Evolutionary conservation across 257 asterid genomes (phyloP).

Genomic region (Nicotiana noctiflora): DNA sequence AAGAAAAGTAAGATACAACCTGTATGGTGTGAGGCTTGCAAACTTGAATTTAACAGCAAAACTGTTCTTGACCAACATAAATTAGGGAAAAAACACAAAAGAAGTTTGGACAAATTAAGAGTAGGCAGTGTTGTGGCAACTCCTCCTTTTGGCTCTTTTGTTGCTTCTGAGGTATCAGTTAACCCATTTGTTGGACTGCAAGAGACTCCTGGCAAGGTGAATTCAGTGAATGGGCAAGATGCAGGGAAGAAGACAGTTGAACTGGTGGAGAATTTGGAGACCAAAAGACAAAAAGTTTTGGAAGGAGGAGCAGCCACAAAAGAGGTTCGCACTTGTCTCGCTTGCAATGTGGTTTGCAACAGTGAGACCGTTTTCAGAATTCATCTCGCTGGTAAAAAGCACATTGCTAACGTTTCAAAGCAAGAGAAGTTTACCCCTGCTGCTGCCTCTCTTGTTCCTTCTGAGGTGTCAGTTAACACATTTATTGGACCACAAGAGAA

Average conservation of each 20-base stretch:
- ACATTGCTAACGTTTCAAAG: slow-evolving; percentile 46
- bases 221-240: slow-evolving; percentile 18
- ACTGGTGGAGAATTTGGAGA: slow-evolving; percentile 41
- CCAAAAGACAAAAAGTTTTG: slow-evolving; percentile 48
- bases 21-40: slow-evolving; percentile 66
- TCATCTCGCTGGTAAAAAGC: slow-evolving; percentile 70
- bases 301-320: slow-evolving; percentile 60
- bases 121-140: slow-evolving; percentile 6
- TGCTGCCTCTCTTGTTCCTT: slow-evolving; percentile 8
- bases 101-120: slow-evolving; percentile 40
- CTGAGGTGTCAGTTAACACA: slow-evolving; percentile 10
- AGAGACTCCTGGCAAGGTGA: slow-evolving; percentile 34
- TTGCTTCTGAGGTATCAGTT: not conserved
- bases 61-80: slow-evolving; percentile 54
- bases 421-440: slow-evolving; percentile 7
- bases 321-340: slow-evolving; percentile 37
- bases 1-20: slow-evolving; percentile 51
- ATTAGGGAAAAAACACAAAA: slow-evolving; percentile 61
- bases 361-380: slow-evolving; percentile 42
- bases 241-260: slow-evolving; percentile 34
- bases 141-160: slow-evolving; percentile 4
- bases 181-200: slow-evolving; percentile 39
- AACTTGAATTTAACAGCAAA: slow-evolving; percentile 48
- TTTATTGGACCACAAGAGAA: slow-evolving; percentile 47
- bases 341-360: slow-evolving; percentile 77